Base-by-base conservation (phyloP, 2,329 filamentous ascomycete genomes). In the Colletotrichum filicis region DNA sequence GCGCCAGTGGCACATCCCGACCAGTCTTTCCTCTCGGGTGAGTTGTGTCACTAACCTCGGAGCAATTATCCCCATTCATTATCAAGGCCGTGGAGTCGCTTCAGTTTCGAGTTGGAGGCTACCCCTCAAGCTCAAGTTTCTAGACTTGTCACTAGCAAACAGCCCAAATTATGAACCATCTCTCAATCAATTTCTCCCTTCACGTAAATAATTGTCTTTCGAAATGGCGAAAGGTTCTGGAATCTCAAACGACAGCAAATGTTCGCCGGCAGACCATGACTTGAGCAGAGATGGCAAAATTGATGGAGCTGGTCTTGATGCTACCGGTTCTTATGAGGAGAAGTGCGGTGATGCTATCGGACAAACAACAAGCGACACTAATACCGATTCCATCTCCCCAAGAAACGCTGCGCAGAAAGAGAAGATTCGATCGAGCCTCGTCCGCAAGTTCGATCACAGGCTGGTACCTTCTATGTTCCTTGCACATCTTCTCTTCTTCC, bases 361-460 rank as follows among this genome's bases (percentile, higher is more conserved):
- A 0, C 16, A 64, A 22, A 6, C 19, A 3, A 37, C 26, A 52
- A 57, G 26, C 8, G n/a, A 57, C 3, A n/a, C 16, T 8, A n/a
- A 57, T 5, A 14, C 19, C 24, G 53, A 35, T 1, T 42, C n/a
- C 24, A 22, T 24, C 11, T 16, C 56, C 0, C 14, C 16, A 5
- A n/a, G 53, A 5, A 22, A 16, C 3, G 14, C 26, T 19, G 28
- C 6, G 12, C 22, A 55, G 35, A 12, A 4, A 8, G 53, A 58
- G 14, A 56, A 28, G 8, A n/a, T 69, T 2, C 60, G 61, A 1
- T 26, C 26, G 8, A 60, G 59, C 2, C 26, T 75, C 0, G 68
- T 75, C 0, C 71, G 75, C 22, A 74, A 74, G 37, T 75, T 73
- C 55, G 74, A 76, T n/a, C 1, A 42, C 4, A 63, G 71, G 3